phyloP scores from a whole-genome alignment of 768 basidiomycete species.

The Ramaria sp. region DNA sequence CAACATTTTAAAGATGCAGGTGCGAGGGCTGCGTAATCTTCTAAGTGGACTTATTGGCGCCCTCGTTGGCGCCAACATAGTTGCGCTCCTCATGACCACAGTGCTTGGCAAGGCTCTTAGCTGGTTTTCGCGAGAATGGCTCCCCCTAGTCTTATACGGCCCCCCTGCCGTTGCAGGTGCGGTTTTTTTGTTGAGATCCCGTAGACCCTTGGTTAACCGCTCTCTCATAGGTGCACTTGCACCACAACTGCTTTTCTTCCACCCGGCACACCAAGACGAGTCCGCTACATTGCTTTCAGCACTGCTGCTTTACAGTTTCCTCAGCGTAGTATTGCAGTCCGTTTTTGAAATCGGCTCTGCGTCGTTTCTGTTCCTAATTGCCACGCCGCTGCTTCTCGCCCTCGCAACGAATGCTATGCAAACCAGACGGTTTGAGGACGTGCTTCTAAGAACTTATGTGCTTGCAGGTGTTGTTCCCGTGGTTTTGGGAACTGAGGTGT shows the following conservation, averaged over 20 bases:
- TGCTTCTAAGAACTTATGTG: conserved; percentile 48
- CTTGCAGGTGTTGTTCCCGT: conserved; percentile 47
- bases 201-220: not conserved
- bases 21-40: conserved; percentile 38
- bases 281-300: conserved; percentile 48
- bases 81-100: conserved; percentile 57
- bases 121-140: conserved; percentile 73
- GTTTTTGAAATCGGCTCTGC: conserved; percentile 62
- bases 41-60: conserved; percentile 42
- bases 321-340: conserved; percentile 49
- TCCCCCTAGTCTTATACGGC: conserved; percentile 56
- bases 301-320: conserved; percentile 45
- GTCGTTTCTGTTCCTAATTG: conserved; percentile 58
- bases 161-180: conserved; percentile 64
- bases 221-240: conserved; percentile 42
- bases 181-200: not conserved
- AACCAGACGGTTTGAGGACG: conserved; percentile 7
- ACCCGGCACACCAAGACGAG: conserved; percentile 42
- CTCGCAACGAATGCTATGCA: conserved; percentile 42
- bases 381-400: conserved; percentile 43
- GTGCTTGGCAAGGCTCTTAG: conserved; percentile 63
- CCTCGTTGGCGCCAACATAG: conserved; percentile 50
- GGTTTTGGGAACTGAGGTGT: conserved; percentile 43
- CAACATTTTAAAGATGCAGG: conserved; percentile 26
- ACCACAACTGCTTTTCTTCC: conserved; percentile 39